A percentile compares a stretch with the other conserved stretches of the same genome.
phyloP scores from a whole-genome alignment of 805 yeast genomes.

The Candida easanensis region DNA sequence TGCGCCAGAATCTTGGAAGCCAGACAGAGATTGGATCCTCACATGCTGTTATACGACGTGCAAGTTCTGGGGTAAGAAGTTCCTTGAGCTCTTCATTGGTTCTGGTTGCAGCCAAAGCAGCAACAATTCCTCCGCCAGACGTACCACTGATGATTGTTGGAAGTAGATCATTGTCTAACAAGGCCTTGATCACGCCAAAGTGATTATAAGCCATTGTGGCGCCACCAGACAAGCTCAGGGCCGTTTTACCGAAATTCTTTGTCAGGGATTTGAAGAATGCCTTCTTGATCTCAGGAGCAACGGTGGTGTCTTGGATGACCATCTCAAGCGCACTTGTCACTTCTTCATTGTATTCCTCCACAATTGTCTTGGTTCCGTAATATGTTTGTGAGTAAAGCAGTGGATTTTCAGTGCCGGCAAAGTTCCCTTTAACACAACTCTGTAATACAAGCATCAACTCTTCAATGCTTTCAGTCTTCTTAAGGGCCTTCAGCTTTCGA shows the following conservation, averaged over 20 bases:
- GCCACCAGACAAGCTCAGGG: conserved; percentile 74
- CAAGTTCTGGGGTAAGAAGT: conserved; percentile 55
- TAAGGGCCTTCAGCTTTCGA: conserved; percentile 32
- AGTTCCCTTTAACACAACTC: conserved; percentile 66
- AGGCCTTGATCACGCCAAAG: conserved; percentile 71
- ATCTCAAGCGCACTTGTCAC: conserved; percentile 46
- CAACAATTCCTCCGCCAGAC: conserved; percentile 77
- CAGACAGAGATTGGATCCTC: conserved; percentile 59
- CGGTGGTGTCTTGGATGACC: conserved; percentile 36
- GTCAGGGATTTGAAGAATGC: conserved; percentile 54
- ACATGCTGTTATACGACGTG: conserved; percentile 65
- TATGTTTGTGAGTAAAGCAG: conserved; percentile 69
- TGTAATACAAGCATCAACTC: conserved; percentile 57
- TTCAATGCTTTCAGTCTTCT: conserved; percentile 32
- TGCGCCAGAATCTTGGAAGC: conserved; percentile 62
- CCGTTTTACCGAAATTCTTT: conserved; percentile 69
- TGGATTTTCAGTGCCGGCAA: conserved; percentile 77
- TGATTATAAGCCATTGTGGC: conserved; percentile 78
- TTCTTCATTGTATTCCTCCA: conserved; percentile 52
- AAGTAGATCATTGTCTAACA: conserved; percentile 61
- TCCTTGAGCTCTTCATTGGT: conserved; percentile 62
- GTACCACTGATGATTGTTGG: conserved; percentile 76
- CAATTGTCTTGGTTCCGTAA: conserved; percentile 67
- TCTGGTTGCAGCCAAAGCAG: conserved; percentile 68
- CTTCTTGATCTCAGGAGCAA: conserved; percentile 42